Evolutionary conservation across 345 rosid genomes (phyloP).

Genomic region (Raphanus raphanistrum): DNA sequence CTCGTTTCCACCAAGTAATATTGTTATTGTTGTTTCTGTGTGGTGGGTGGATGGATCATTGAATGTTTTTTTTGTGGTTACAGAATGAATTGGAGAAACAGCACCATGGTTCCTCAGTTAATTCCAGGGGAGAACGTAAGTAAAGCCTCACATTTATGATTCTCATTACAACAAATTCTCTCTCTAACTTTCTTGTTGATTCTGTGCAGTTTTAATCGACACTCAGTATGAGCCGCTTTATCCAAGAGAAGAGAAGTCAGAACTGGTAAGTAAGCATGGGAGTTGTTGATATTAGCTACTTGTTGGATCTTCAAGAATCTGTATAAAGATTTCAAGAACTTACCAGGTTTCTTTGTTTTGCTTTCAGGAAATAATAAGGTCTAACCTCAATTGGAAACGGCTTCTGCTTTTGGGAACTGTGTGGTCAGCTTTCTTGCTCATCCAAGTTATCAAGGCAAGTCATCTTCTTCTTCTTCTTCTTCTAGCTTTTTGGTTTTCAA

Average conservation of each 20-base stretch:
- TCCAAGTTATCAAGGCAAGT: conserved; percentile 72
- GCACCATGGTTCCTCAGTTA: conserved; percentile 46
- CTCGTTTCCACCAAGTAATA: background rate
- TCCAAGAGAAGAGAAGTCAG: conserved; percentile 69
- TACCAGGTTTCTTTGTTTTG: background rate
- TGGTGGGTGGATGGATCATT: background rate
- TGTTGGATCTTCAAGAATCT: background rate
- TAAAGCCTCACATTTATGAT: background rate
- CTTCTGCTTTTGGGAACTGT: conserved; percentile 48
- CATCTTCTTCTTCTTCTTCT: background rate
- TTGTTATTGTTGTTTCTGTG: background rate
- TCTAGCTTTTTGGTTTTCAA: background rate
- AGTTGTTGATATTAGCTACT: background rate
- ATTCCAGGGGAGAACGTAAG: conserved; percentile 87
- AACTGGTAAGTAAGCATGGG: conserved; percentile 50
- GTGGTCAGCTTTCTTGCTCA: conserved; percentile 71
- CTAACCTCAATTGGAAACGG: conserved; percentile 75
- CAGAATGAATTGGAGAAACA: conserved; percentile 69
- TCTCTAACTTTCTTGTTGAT: background rate
- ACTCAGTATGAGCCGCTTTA: conserved; percentile 69
- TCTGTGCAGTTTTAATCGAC: conserved; percentile 67
- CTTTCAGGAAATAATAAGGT: conserved; percentile 61
- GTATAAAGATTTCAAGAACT: conserved; percentile 18
- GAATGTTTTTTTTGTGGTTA: conserved; percentile 1
- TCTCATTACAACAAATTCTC: background rate